Evolutionary conservation across 495 filamentous ascomycete genomes (phyloP).

Genomic region (Penicillium tannophilum): DNA sequence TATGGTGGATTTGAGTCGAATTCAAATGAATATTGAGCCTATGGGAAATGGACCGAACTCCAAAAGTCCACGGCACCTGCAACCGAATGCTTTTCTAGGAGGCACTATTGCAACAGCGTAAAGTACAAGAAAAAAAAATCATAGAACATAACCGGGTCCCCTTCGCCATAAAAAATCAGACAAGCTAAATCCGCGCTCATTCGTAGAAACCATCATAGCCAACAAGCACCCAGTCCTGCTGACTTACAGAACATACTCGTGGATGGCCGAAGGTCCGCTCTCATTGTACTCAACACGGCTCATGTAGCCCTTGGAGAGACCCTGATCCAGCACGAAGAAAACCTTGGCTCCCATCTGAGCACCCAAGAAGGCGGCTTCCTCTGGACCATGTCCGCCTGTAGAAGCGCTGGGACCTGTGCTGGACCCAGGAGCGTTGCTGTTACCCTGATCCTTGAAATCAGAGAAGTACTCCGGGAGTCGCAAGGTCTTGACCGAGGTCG

Average conservation of each 20-base stretch:
- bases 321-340: slow-evolving; percentile 72
- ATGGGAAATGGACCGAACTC: background rate
- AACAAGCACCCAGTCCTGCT: background rate
- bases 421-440: slow-evolving; percentile 41
- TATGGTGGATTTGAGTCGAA: background rate
- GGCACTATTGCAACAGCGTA: slow-evolving; percentile 1
- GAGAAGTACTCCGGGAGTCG: slow-evolving; percentile 85
- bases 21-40: slow-evolving; percentile 2
- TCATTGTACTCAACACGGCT: slow-evolving; percentile 77
- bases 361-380: slow-evolving; percentile 80
- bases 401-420: slow-evolving; percentile 30
- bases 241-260: slow-evolving; percentile 49
- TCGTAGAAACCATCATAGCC: slow-evolving; percentile 15
- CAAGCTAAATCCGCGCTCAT: slow-evolving; percentile 15
- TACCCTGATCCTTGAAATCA: slow-evolving; percentile 86
- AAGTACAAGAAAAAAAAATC: slow-evolving; percentile 13
- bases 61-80: background rate
- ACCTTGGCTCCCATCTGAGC: slow-evolving; percentile 77
- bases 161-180: slow-evolving; percentile 19
- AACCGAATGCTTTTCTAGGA: slow-evolving; percentile 1
- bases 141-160: slow-evolving; percentile 18
- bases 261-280: slow-evolving; percentile 69
- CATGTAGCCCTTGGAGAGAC: slow-evolving; percentile 70
- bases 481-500: slow-evolving; percentile 77
- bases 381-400: slow-evolving; percentile 46